These are phyloP conservation scores for Moringa oleifera DNA, from an alignment of 345 rosid genomes.

Conservation along the genomic window DNA sequence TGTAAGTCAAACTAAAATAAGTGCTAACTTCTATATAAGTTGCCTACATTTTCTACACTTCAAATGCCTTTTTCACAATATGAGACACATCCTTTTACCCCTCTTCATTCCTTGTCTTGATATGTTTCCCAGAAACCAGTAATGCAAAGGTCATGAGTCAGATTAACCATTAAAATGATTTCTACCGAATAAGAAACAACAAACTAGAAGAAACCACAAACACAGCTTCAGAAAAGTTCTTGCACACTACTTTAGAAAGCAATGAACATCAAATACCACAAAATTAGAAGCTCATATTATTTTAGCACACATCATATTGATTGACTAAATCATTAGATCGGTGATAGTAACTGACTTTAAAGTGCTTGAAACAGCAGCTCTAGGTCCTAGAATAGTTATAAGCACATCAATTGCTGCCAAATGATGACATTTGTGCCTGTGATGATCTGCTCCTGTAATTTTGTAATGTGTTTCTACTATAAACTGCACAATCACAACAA, in stretches of 20 bases:
- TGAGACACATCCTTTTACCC: too few species aligned
- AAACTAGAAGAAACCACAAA: background rate
- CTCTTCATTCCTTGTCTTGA: too few species aligned
- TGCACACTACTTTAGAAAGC: background rate
- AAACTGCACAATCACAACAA: constrained; percentile 48
- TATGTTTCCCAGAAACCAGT: too few species aligned
- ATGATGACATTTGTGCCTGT: constrained; percentile 70
- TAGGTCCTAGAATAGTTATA: constrained; percentile 58
- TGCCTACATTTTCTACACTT: too few species aligned
- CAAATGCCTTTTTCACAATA: too few species aligned
- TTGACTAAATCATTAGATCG: background rate
- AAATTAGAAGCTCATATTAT: constrained; percentile 3
- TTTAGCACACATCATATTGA: background rate
- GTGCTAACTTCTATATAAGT: too few species aligned
- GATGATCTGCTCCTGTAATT: constrained; percentile 66
- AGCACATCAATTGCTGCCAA: constrained; percentile 85
- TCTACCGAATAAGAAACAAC: background rate
- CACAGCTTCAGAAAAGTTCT: background rate
- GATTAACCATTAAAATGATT: background rate
- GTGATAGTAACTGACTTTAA: constrained; percentile 45
- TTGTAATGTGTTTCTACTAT: constrained; percentile 78
- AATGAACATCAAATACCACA: background rate
- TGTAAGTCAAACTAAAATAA: too few species aligned
- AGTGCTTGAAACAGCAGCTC: constrained; percentile 78
- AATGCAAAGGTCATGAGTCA: too few species aligned